Conservation (phyloP, 1,139 yeast species). For the Yamadazyma buinensis region DNA sequence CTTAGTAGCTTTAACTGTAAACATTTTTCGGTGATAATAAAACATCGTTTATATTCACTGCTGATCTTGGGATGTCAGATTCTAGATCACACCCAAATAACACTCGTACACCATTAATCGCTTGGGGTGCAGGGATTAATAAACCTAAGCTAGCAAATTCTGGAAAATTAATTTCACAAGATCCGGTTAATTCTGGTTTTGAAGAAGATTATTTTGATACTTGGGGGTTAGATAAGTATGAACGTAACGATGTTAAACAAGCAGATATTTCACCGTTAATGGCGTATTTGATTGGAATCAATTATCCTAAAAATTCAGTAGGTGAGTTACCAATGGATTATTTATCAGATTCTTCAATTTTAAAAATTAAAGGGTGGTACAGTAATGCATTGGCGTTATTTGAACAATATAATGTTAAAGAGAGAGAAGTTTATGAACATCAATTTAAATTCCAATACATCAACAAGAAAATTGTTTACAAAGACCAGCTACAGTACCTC, state of each 20-base stretch:
- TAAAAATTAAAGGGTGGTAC: constrained; percentile 69
- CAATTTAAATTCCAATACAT: constrained; percentile 77
- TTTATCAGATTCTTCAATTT: constrained; percentile 52
- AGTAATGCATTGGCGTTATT: constrained; percentile 77
- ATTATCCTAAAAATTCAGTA: constrained; percentile 92
- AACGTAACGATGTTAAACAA: constrained; percentile 86
- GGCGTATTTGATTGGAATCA: constrained; percentile 86
- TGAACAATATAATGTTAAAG: constrained; percentile 88
- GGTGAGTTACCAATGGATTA: constrained; percentile 86
- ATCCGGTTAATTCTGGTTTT: constrained; percentile 38
- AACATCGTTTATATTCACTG: constrained; percentile 91
- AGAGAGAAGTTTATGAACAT: constrained; percentile 58
- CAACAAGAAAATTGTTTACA: too few relatives aligned
- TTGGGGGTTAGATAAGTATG: constrained; percentile 72
- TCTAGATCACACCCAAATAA: constrained; percentile 97
- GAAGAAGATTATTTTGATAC: constrained; percentile 64
- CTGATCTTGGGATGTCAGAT: constrained; percentile 99
- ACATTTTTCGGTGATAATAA: constrained; percentile 83
- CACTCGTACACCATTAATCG: constrained; percentile 92
- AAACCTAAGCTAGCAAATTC: constrained; percentile 47
- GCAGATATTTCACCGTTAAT: constrained; percentile 95
- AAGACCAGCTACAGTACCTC: too few relatives aligned
- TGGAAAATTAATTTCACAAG: constrained; percentile 25
- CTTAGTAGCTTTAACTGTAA: too few relatives aligned
- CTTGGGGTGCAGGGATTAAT: constrained; percentile 97